These are phyloP conservation scores for Nemophila menziesii DNA, from an alignment of 257 asterid genomes.

Conservation along the genomic window DNA sequence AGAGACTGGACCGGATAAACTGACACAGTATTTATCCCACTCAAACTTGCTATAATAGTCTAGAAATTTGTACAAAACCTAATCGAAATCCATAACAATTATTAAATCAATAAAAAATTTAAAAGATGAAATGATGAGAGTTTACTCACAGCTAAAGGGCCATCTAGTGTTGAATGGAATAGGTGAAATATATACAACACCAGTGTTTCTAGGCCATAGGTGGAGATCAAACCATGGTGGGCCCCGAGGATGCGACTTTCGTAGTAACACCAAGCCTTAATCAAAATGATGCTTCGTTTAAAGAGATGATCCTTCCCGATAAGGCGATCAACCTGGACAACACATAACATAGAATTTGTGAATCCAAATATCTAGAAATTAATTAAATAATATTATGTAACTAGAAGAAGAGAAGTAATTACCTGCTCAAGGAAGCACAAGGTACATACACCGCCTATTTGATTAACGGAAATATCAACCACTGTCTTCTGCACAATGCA, in stretches of 20 bases:
- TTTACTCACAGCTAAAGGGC: constrained; percentile 82
- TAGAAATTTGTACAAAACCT: constrained; percentile 82
- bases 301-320: constrained; percentile 75
- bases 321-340: constrained; percentile 64
- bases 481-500: constrained; percentile 38
- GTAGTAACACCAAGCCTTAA: constrained; percentile 94
- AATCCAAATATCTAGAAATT: neutral
- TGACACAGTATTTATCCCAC: constrained; percentile 69
- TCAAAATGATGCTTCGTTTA: constrained; percentile 76
- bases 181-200: constrained; percentile 80
- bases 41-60: constrained; percentile 79
- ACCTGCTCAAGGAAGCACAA: constrained; percentile 50
- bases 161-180: constrained; percentile 60
- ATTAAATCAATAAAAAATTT: constrained; percentile 11
- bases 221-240: constrained; percentile 81
- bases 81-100: constrained; percentile 11
- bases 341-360: constrained; percentile 1
- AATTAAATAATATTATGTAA: neutral
- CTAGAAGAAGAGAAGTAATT: neutral
- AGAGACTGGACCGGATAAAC: constrained; percentile 60
- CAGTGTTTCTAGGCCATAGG: constrained; percentile 88
- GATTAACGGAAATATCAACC: constrained; percentile 40
- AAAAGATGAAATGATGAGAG: neutral
- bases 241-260: constrained; percentile 96
- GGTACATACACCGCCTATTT: constrained; percentile 45